Evolutionary conservation across 768 basidiomycete species (phyloP), one percentile per base, ranked within the genome.

Genomic region (Erythrobasidium yunnanense): DNA sequence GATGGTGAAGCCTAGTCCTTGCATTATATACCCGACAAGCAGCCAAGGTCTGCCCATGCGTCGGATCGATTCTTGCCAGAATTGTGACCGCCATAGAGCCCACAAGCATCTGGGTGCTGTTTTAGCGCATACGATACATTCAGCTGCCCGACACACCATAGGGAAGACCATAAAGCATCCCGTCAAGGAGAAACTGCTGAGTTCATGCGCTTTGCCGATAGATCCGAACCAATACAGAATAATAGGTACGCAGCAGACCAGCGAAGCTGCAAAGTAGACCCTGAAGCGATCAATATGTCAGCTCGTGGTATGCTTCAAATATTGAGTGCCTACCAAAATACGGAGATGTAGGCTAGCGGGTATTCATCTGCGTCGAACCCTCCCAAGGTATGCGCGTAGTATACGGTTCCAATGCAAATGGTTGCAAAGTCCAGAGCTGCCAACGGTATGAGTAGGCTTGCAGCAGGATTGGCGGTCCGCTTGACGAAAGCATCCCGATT

Each of bases 101-200:
- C 11, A 55, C 54, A 15, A 55, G 54, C 54, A 55, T 55, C 54
- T 55, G 4, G 2, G 11, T 20, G 11, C 50, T 15, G 50, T 20
- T 20, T 8, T 27, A 52, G 50, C 29, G 22, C 50, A 52, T 8
- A 8, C 22, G 50, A 20, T 45, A 52, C 50, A 22, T 52, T 15
- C n/a, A 33, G n/a, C 34, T 54, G 27, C 29, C 13, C 22, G 25
- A 7, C 54, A 5, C 23, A 55, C 54, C 7, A 55, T 13, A 4
- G 54, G 54, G 30, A 55, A 55, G 11, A 55, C 54, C 2, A 55
- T 32, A 38, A 55, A 55, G 20, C 54, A 55, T 3, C 54, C 54
- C 13, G 54, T 55, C 11, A 55, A 22, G n/a, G 33, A 34, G 23
- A 55, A 55, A 38, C 54, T 55, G 27, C 54, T 55, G 15, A 55